A percentile compares a stretch with the other conserved stretches of the same genome.
These are phyloP conservation scores for Linum trigynum DNA, from an alignment of 345 rosid genomes.

Conservation along the genomic window DNA sequence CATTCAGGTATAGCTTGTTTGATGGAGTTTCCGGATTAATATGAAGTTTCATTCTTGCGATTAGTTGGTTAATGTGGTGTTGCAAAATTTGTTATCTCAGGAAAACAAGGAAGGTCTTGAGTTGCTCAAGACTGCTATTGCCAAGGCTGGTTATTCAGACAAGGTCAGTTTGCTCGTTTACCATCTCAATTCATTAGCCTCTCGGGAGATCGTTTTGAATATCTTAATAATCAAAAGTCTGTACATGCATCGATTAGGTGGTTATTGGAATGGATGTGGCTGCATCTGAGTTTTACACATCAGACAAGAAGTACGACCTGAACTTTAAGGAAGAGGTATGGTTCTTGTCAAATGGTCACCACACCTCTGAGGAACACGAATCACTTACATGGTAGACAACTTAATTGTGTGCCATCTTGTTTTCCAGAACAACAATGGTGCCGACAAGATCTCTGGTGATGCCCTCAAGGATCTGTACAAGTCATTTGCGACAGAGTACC, in stretches of 20 bases:
- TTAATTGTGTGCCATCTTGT: not conserved
- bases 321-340: slow-evolving; percentile 31
- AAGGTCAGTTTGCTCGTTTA: slow-evolving; percentile 21
- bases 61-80: not conserved
- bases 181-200: not conserved
- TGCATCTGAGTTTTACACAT: slow-evolving; percentile 59
- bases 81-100: slow-evolving; percentile 20
- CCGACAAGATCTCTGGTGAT: slow-evolving; percentile 53
- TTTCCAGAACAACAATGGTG: slow-evolving; percentile 53
- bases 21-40: not conserved
- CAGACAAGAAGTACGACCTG: slow-evolving; percentile 44
- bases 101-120: slow-evolving; percentile 68
- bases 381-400: not conserved
- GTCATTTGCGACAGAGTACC: slow-evolving; percentile 47
- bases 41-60: not conserved
- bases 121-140: slow-evolving; percentile 58
- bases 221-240: not conserved
- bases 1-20: slow-evolving; percentile 33
- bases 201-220: too few species aligned
- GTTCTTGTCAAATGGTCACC: not conserved
- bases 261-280: slow-evolving; percentile 74
- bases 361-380: too few species aligned
- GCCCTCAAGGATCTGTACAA: slow-evolving; percentile 50
- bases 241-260: slow-evolving; percentile 30
- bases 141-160: slow-evolving; percentile 58